Conservation (phyloP, 2,329 filamentous ascomycete species). For the Chalaropsis thielavioides region DNA sequence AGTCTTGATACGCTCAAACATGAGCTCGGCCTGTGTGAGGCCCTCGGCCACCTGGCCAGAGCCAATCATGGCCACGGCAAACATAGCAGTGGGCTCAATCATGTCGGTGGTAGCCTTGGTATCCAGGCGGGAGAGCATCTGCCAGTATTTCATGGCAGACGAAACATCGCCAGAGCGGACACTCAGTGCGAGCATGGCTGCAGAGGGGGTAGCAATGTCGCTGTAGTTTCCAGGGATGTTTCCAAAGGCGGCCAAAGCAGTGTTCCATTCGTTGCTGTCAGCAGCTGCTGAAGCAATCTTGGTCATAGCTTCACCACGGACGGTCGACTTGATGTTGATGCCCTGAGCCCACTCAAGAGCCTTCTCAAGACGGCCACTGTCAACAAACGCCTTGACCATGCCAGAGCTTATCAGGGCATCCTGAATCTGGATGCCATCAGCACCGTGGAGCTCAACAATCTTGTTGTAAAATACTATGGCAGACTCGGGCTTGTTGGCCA, state of each 20-base stretch:
- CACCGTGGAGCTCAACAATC: conserved; percentile 50
- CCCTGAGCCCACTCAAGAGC: conserved; percentile 59
- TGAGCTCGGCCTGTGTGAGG: conserved; percentile 61
- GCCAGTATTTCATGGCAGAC: conserved; percentile 68
- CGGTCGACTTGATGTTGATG: conserved; percentile 41
- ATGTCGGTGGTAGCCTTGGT: conserved; percentile 48
- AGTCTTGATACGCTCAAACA: conserved; percentile 72
- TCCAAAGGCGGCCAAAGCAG: conserved; percentile 53
- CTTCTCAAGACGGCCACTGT: conserved; percentile 53
- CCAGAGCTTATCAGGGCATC: conserved; percentile 58
- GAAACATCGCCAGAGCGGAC: conserved; percentile 68
- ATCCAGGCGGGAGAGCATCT: conserved; percentile 49
- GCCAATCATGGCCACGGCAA: conserved; percentile 71
- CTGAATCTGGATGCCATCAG: conserved; percentile 48
- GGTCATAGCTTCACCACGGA: conserved; percentile 49
- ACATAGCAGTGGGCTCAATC: conserved; percentile 84
- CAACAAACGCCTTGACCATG: conserved; percentile 64
- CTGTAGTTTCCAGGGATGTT: conserved; percentile 39
- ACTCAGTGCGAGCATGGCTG: conserved; percentile 75
- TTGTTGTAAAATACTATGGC: conserved; percentile 76
- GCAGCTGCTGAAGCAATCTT: conserved; percentile 65
- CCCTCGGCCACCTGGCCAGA: conserved; percentile 75
- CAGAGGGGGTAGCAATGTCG: conserved; percentile 44
- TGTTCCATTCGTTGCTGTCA: conserved; percentile 56
- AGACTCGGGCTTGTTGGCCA: conserved; percentile 64